Evolutionary conservation across 2,329 filamentous ascomycete species (phyloP), one percentile per base, ranked within the genome.

Genomic region (Penicillium sp.): DNA sequence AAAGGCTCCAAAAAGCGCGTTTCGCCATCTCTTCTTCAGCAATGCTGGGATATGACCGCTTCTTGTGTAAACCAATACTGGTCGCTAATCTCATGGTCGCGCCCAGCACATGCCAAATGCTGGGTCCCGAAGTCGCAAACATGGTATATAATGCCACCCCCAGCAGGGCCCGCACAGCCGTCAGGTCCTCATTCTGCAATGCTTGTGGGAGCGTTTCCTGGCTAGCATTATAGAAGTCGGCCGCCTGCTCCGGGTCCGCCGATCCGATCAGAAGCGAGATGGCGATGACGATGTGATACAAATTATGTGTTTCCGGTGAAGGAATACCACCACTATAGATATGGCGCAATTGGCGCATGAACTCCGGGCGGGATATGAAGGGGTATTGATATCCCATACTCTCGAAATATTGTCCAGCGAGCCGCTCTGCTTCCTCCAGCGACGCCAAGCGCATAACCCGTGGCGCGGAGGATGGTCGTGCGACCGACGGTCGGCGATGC

Each of bases 1-100:
- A 73, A 7, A 72, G 59, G 56, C 69, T 71, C 71, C 71, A 74
- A 50, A 74, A 74, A 1, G 67, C 68, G n/a, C 71, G 67, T 46
- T 72, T 73, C 2, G 65, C 57, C 63, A 72, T 68, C 44, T 74
- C 69, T 27, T 70, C 64, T 38, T 72, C 70, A 7, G 64, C 41
- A 36, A 64, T 25, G 41, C 56, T 64, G 3, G 63, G 47, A 29
- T 61, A 56, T 1, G 62, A 57, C 19, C 64, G 62, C 13, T 55
- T 50, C 40, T 70, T 70, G 52, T 72, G 69, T 13, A 72, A 42
- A 10, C 66, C 68, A 18, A 72, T 55, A 41, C 70, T 72, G 8
- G 63, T 69, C 1, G 70, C 63, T 28, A 72, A 59, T 7, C 69
- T 65, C 52, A 72, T 57, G 4, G 70, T 63, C 4, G 64, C 61